Evolutionary conservation across 2,329 filamentous ascomycete genomes (phyloP).

Genomic region (Fusarium pseudograminearum): DNA sequence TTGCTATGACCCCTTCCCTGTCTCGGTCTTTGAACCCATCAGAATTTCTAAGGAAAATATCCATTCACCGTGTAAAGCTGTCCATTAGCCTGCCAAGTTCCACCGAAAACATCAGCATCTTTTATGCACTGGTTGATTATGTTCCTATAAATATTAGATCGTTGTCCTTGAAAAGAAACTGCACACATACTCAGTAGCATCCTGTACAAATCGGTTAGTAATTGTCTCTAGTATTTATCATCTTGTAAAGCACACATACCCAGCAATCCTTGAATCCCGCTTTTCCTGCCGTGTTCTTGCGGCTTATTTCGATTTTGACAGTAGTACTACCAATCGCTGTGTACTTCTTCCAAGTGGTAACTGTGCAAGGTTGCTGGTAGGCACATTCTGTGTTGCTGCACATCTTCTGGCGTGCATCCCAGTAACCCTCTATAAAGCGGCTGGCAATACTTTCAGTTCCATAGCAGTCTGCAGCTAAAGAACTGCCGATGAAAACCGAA

Average conservation of each 20-base stretch:
- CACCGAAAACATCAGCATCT: neutral
- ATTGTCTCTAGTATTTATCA: rapidly evolving
- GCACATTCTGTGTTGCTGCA: neutral
- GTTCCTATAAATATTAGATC: neutral
- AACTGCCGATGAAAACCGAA: neutral
- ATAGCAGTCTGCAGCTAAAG: neutral
- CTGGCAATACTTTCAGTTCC: neutral
- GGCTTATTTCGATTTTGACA: neutral
- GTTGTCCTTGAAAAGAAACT: rapidly evolving
- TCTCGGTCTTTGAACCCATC: too few relatives aligned
- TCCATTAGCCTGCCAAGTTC: neutral
- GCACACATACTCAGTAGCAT: neutral
- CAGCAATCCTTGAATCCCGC: conserved; percentile 6
- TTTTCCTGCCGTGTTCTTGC: conserved; percentile 4
- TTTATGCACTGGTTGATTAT: neutral
- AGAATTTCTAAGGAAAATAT: too few relatives aligned
- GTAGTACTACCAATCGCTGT: neutral
- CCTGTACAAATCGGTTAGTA: neutral
- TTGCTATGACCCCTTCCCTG: too few relatives aligned
- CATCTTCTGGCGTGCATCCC: conserved; percentile 13
- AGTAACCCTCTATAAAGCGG: neutral
- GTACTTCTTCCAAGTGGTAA: neutral
- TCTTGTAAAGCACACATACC: neutral
- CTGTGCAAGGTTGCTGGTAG: conserved; percentile 2
- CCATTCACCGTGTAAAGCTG: neutral